phyloP scores from a whole-genome alignment of 179 eudicot species.

The Beta macrorhiza region DNA sequence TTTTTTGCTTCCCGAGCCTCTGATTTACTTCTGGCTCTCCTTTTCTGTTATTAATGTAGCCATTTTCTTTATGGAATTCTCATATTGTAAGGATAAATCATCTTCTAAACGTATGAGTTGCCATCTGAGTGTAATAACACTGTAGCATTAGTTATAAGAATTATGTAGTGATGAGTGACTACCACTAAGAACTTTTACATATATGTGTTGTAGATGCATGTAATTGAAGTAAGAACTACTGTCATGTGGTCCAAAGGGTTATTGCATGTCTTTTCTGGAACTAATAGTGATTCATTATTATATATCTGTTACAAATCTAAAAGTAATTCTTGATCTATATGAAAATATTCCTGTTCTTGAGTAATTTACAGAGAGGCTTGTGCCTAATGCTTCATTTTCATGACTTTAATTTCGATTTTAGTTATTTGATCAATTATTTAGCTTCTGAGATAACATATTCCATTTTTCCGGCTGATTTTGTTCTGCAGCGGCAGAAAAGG shows the following conservation, averaged over 20 bases:
- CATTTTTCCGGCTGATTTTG: slow-evolving; percentile 6
- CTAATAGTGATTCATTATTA: neutral
- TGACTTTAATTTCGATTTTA: neutral
- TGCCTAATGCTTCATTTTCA: neutral
- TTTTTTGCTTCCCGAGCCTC: neutral
- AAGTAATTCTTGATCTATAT: neutral
- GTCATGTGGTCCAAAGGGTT: no score
- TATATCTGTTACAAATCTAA: neutral
- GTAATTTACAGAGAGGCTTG: neutral
- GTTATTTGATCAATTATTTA: neutral
- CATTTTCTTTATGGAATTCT: no score
- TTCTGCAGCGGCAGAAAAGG: slow-evolving; percentile 60
- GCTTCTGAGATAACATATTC: neutral
- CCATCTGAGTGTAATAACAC: neutral
- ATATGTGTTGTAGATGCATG: neutral
- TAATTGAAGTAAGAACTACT: neutral
- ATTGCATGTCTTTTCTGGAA: neutral
- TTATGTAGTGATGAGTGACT: neutral
- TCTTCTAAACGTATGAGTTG: neutral
- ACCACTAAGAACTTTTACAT: neutral
- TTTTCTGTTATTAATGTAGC: no score
- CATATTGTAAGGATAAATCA: neutral
- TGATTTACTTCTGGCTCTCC: neutral
- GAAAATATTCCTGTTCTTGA: neutral
- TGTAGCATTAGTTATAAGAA: neutral